Evolutionary conservation across 192 early-diverging fungal genomes (phyloP).

Genomic region (Rhizophlyctis rosea): DNA sequence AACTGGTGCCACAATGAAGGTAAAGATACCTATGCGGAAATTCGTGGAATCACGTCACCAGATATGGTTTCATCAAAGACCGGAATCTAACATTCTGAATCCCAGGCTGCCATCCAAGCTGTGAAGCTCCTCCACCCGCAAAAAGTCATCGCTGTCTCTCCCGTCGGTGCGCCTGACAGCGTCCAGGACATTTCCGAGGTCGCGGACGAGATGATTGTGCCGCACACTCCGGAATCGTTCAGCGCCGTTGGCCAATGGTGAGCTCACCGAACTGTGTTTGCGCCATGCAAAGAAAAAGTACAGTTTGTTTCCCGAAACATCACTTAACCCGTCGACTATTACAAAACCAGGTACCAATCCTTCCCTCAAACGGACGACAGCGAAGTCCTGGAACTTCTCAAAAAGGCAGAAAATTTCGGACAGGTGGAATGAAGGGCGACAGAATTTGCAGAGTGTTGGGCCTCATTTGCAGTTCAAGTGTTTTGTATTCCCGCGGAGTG

Average conservation of each 20-base stretch:
- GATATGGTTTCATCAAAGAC: no score
- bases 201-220: constrained; percentile 32
- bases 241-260: constrained; percentile 33
- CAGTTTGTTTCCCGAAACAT: not conserved
- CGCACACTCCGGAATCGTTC: constrained; percentile 23
- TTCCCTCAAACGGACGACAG: constrained; percentile 39
- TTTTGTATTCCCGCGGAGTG: no score
- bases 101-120: constrained; percentile 28
- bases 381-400: constrained; percentile 38
- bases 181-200: constrained; percentile 5
- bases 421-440: no score
- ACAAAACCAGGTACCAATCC: constrained; percentile 21
- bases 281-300: no score
- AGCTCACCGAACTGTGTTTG: not conserved
- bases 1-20: constrained; percentile 40
- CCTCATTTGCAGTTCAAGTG: no score
- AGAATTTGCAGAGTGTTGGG: no score
- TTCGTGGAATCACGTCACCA: no score
- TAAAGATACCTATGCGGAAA: no score
- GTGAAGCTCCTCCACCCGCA: constrained; percentile 18
- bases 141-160: constrained; percentile 26
- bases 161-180: constrained; percentile 24
- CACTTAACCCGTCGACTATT: not conserved
- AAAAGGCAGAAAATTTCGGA: constrained; percentile 8
- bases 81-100: no score